Base-by-base conservation (phyloP, 2,329 filamentous ascomycete species). In the Cercospora canescens region DNA sequence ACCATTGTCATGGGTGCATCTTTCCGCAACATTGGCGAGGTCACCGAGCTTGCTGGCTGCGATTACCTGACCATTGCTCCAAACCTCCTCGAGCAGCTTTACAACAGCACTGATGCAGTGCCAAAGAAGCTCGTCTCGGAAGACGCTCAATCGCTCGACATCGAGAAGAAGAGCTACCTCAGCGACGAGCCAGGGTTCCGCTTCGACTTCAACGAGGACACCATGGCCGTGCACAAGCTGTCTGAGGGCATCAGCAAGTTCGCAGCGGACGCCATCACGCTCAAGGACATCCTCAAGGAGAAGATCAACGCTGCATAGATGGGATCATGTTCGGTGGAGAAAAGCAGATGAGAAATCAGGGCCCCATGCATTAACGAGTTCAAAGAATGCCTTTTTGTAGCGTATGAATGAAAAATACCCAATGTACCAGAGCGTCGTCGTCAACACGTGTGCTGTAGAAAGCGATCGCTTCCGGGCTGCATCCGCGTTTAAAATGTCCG, bases 1-100 rank as follows among this genome's bases (percentile, higher is more conserved):
- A 99, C 95, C 81, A 97, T 98, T 76, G 95, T 99, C 83, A 99
- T 99, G 95, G 95, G 95, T 79, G 95, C 95, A 74, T 97, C 94
- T 45, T 99, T 99, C 93, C 90, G 95, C 81, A 98, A 91, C 86
- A 85, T 85, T 70, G 95, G 95, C 78, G 95, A 99, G 86, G 96
- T 99, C 83, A 98, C 93, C 56, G 95, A 99, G 87, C 89, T 99
- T 69, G 94, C 94, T 79, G 95, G 95, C 79, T 97, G 94, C 81
- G 95, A 99, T 83, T 99, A 99, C 87, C 87, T 99, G 77, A 99
- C 95, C 80, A 99, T 99, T 83, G 92, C 95, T 45, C 95, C 95
- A 79, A 91, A 90, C 84, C 90, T 99, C 73, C 91, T 99, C 60
- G 95, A 98, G 87, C 89, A 97, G 65, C 90, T 99, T 73, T 88